These are phyloP conservation scores for Lasiodiplodia sp. DNA, from an alignment of 2,329 filamentous ascomycete genomes.

Conservation along the genomic window DNA sequence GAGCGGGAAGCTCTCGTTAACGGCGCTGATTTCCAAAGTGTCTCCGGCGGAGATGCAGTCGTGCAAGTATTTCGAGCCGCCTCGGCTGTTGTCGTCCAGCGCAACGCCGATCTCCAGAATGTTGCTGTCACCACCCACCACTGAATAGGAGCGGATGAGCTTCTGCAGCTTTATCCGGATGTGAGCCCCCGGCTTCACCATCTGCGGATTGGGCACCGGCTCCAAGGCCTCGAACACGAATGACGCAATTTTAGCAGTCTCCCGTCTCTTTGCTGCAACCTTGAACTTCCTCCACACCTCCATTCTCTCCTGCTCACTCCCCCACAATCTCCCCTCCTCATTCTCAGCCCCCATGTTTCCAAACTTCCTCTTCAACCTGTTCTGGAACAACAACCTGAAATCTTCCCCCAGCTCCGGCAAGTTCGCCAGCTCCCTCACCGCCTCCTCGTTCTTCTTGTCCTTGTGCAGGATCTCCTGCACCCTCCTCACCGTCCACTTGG, in stretches of 20 bases:
- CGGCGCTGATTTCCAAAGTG: constrained; percentile 58
- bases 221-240: constrained; percentile 60
- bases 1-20: constrained; percentile 59
- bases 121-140: constrained; percentile 60
- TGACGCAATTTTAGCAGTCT: constrained; percentile 61
- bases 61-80: constrained; percentile 69
- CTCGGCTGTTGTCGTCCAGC: constrained; percentile 62
- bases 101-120: constrained; percentile 67
- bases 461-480: constrained; percentile 70
- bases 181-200: constrained; percentile 59
- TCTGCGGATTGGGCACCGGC: constrained; percentile 43
- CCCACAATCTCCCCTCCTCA: constrained; percentile 39
- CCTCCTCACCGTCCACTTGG: constrained; percentile 68
- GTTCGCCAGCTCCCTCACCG: constrained; percentile 54
- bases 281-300: constrained; percentile 48
- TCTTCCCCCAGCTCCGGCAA: constrained; percentile 56
- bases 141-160: constrained; percentile 66
- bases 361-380: constrained; percentile 54
- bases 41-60: constrained; percentile 57
- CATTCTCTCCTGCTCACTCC: constrained; percentile 39
- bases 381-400: constrained; percentile 61
- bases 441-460: constrained; percentile 56
- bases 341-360: constrained; percentile 35
- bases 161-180: constrained; percentile 63
- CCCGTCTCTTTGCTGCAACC: constrained; percentile 58